A percentile compares a stretch with the other conserved stretches of the same genome.
These are phyloP conservation scores for Caloboletus firmus DNA, from an alignment of 1,284 basidiomycete genomes.

Conservation along the genomic window DNA sequence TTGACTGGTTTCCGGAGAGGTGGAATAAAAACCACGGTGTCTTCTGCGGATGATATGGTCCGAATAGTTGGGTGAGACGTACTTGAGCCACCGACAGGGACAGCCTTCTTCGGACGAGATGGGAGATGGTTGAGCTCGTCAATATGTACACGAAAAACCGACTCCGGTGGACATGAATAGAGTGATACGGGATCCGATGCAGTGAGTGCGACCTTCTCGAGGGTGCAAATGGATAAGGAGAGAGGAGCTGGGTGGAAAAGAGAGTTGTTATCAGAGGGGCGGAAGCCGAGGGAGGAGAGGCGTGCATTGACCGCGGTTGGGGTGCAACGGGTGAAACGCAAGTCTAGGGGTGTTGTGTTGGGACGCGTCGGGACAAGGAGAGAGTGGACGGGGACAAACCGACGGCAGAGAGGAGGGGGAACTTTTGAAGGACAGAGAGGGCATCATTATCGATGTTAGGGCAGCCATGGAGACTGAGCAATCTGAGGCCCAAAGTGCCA, in stretches of 20 bases:
- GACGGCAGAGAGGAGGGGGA: conserved; percentile 45
- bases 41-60: conserved; percentile 10
- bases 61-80: conserved; percentile 1
- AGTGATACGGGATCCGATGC: conserved; percentile 21
- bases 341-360: conserved; percentile 17
- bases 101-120: background rate
- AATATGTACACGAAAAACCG: conserved; percentile 32
- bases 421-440: conserved; percentile 34
- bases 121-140: conserved; percentile 10
- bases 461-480: conserved; percentile 45
- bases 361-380: conserved; percentile 2
- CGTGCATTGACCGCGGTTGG: conserved; percentile 11
- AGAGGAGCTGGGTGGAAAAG: conserved; percentile 32
- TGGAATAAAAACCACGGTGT: conserved; percentile 24
- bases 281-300: conserved; percentile 26
- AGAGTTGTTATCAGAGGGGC: conserved; percentile 19
- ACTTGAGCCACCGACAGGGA: background rate
- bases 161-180: conserved; percentile 30
- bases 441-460: conserved; percentile 37
- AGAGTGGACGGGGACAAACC: conserved; percentile 36
- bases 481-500: conserved; percentile 44
- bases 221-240: conserved; percentile 27
- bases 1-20: conserved; percentile 9
- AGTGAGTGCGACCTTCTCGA: conserved; percentile 25
- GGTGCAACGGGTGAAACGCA: conserved; percentile 35